A percentile compares a stretch with the other conserved stretches of the same genome.
Conservation (phyloP, 176 grass and related monocot genomes). For the Sorghum bicolor region DNA sequence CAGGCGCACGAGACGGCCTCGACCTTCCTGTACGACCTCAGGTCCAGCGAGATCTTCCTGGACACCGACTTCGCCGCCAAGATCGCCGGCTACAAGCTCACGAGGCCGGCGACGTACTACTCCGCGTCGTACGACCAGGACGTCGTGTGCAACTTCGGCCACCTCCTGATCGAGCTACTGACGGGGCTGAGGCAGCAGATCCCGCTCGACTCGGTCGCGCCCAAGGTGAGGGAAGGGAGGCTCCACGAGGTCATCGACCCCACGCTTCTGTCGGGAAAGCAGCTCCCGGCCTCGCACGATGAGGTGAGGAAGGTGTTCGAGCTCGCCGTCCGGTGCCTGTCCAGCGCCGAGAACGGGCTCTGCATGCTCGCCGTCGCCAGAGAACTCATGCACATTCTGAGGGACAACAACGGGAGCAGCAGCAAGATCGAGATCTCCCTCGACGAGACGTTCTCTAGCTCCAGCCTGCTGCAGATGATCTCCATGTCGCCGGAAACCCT, state of each 20-base stretch:
- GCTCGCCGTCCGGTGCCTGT: constrained; percentile 68
- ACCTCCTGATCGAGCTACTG: constrained; percentile 66
- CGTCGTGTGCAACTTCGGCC: constrained; percentile 72
- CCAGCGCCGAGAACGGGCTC: constrained; percentile 49
- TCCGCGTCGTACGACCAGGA: constrained; percentile 33
- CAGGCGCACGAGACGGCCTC: constrained; percentile 51
- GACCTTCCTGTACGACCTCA: constrained; percentile 69
- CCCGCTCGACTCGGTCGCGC: constrained; percentile 54
- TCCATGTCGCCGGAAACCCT: constrained; percentile 90
- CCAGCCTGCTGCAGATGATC: constrained; percentile 95
- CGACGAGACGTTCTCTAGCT: constrained; percentile 84
- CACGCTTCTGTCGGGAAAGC: constrained; percentile 62
- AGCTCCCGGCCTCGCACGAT: constrained; percentile 50
- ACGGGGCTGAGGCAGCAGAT: constrained; percentile 58
- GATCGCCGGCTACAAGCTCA: constrained; percentile 65
- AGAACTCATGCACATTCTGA: constrained; percentile 55
- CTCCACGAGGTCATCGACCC: constrained; percentile 83
- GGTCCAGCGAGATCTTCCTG: constrained; percentile 65
- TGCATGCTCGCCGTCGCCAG: constrained; percentile 61
- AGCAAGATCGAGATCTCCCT: constrained; percentile 81
- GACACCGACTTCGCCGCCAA: constrained; percentile 62
- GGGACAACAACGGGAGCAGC: constrained; percentile 68
- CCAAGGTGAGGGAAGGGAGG: constrained; percentile 57
- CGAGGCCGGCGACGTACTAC: constrained; percentile 36
- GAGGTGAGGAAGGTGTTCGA: constrained; percentile 70